These are phyloP conservation scores for Suillus placidus DNA, from an alignment of 768 basidiomycete species.

Conservation along the genomic window DNA sequence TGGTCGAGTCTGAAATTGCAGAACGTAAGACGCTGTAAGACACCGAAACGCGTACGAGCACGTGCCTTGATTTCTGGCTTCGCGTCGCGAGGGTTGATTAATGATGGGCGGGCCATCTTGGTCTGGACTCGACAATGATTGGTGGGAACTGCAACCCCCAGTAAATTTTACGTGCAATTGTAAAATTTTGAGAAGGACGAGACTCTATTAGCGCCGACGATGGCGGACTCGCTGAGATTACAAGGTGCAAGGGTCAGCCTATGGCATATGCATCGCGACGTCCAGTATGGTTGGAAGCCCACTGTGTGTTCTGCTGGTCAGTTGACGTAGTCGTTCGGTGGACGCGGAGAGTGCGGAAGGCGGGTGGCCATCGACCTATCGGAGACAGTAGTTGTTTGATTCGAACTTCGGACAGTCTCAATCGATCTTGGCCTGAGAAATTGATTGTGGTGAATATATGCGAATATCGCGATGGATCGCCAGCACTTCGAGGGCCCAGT, in stretches of 20 bases:
- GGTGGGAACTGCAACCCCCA: neutral
- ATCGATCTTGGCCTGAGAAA: neutral
- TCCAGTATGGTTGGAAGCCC: neutral
- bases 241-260: neutral
- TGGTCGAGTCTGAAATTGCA: neutral
- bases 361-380: neutral
- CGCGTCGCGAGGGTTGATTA: neutral
- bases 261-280: neutral
- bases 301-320: too few species aligned
- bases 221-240: neutral
- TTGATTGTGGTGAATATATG: neutral
- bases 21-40: neutral
- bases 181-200: neutral
- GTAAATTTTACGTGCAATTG: neutral
- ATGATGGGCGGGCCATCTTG: neutral
- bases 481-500: neutral
- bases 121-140: neutral
- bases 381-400: neutral
- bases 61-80: neutral
- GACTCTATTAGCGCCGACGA: neutral
- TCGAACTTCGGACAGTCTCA: neutral
- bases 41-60: neutral
- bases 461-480: neutral
- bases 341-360: neutral
- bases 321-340: too few species aligned